Percentiles rank a stretch among this genome's conserved stretches.
Evolutionary conservation across 495 filamentous ascomycete genomes (phyloP).

Genomic region (Trichoderma reesei): DNA sequence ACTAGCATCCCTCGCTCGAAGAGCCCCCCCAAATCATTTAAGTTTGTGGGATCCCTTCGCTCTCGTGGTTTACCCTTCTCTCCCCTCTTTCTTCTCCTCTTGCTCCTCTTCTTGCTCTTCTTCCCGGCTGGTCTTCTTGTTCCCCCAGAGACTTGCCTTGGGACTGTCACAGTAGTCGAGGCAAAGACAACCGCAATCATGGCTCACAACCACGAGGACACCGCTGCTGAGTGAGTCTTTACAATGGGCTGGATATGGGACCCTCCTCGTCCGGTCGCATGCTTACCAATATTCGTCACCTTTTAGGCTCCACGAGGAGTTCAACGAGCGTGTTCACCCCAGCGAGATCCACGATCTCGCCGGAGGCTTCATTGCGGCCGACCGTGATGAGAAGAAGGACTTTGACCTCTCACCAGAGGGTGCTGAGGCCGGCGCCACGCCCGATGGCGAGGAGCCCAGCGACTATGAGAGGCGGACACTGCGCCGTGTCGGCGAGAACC

Average conservation of each 20-base stretch:
- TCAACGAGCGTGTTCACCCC: background rate
- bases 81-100: background rate
- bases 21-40: background rate
- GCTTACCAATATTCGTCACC: background rate
- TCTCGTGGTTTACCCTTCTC: background rate
- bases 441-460: conserved; percentile 35
- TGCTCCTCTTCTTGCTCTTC: background rate
- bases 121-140: background rate
- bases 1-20: background rate
- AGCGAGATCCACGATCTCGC: background rate
- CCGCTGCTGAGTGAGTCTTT: conserved; percentile 2
- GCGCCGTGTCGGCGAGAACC: conserved; percentile 52
- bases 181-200: background rate
- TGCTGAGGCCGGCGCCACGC: conserved; percentile 10
- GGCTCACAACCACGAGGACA: conserved; percentile 9
- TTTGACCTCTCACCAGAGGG: background rate
- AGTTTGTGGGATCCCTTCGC: background rate
- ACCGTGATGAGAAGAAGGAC: conserved; percentile 7
- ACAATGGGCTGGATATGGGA: background rate
- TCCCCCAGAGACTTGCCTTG: background rate
- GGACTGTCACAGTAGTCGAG: background rate
- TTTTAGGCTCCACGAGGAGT: conserved; percentile 10
- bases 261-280: background rate
- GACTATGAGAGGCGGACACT: conserved; percentile 51
- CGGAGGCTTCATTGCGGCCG: conserved; percentile 1